Evolutionary conservation across 148 eudicot species (phyloP).

Genomic region (Cornus controversa): DNA sequence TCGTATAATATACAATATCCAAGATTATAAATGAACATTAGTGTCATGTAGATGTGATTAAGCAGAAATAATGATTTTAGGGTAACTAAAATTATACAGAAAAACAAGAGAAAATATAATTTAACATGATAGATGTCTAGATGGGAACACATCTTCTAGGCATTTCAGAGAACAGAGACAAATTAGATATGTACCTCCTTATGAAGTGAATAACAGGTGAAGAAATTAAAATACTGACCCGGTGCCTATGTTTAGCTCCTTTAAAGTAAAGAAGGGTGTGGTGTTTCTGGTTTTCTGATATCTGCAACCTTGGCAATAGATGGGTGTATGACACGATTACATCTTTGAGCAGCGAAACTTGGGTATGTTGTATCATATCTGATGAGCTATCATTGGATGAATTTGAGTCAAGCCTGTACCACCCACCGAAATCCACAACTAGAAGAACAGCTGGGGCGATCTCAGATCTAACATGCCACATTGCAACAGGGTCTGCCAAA

Average conservation of each 20-base stretch:
- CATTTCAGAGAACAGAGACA: neutral
- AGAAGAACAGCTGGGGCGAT: conserved; percentile 85
- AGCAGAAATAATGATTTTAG: neutral
- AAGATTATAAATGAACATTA: too few species aligned
- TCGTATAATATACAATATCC: neutral
- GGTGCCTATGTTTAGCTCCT: conserved; percentile 95
- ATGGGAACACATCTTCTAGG: neutral
- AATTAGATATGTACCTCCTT: neutral
- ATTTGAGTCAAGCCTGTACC: conserved; percentile 81
- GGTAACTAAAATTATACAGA: neutral
- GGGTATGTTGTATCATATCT: conserved; percentile 77
- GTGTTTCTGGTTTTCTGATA: conserved; percentile 66
- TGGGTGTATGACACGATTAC: conserved; percentile 82
- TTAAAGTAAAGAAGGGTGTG: conserved; percentile 83
- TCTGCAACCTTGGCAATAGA: conserved; percentile 59
- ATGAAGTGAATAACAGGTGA: neutral
- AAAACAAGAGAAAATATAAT: neutral
- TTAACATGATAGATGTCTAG: neutral
- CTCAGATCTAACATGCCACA: conserved; percentile 45
- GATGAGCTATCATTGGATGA: conserved; percentile 57
- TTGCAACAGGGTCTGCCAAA: conserved; percentile 99
- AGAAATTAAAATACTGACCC: conserved; percentile 51
- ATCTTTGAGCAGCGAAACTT: conserved; percentile 89
- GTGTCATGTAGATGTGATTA: neutral
- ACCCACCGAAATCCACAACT: conserved; percentile 98